Percentiles rank a stretch among this genome's conserved stretches.
Evolutionary conservation across 1,284 basidiomycete genomes (phyloP).

Genomic region (Marasmius tenuissimus): DNA sequence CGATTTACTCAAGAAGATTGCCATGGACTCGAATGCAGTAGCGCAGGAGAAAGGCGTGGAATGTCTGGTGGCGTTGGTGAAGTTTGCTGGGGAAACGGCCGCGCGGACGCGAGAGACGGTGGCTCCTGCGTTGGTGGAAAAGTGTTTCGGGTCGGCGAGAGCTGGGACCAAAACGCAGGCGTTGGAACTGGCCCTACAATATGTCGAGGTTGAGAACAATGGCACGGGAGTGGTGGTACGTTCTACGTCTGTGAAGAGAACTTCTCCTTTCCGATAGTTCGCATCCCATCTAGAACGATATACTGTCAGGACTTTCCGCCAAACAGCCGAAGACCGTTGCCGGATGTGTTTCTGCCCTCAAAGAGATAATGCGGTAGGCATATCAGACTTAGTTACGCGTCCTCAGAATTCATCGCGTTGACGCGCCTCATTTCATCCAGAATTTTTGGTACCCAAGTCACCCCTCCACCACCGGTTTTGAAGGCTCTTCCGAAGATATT

Average conservation of each 20-base stretch:
- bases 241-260: conserved; percentile 29
- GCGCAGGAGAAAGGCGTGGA: conserved; percentile 98
- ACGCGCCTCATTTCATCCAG: conserved; percentile 39
- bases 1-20: conserved; percentile 85
- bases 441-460: conserved; percentile 78
- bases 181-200: conserved; percentile 84
- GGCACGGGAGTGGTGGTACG: conserved; percentile 88
- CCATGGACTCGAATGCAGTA: conserved; percentile 90
- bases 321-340: conserved; percentile 97
- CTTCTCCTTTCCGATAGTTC: conserved; percentile 27
- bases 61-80: conserved; percentile 82
- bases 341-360: conserved; percentile 77
- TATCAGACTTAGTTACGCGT: neutral
- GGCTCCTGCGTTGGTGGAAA: conserved; percentile 91
- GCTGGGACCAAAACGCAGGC: conserved; percentile 92
- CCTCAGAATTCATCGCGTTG: neutral
- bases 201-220: conserved; percentile 92
- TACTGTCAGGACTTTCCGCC: conserved; percentile 82
- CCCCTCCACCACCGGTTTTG: conserved; percentile 78
- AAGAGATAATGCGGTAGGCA: conserved; percentile 65
- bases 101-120: conserved; percentile 81
- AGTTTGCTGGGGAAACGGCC: conserved; percentile 88
- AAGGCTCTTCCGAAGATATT: conserved; percentile 94
- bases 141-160: conserved; percentile 90
- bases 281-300: conserved; percentile 58